phyloP scores from a whole-genome alignment of 1,284 basidiomycete genomes.

The Xerocomus minutiporus region DNA sequence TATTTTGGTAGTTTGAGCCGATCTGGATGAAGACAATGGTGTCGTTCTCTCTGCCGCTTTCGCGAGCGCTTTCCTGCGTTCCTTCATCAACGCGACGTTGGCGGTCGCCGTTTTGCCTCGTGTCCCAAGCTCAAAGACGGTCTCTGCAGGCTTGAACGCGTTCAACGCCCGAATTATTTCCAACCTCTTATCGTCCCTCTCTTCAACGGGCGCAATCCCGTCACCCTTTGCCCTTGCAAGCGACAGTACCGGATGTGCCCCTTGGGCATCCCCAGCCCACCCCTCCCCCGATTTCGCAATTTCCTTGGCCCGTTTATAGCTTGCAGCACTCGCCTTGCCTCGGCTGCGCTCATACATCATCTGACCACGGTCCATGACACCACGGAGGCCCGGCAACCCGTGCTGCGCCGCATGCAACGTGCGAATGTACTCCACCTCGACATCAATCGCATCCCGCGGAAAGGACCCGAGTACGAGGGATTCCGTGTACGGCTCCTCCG shows the following conservation, averaged over 20 bases:
- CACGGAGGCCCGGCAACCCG: constrained; percentile 68
- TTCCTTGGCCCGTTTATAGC: constrained; percentile 86
- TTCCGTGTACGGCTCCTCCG: constrained; percentile 62
- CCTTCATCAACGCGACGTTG: constrained; percentile 81
- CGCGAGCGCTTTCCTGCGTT: constrained; percentile 73
- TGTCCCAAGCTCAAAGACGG: constrained; percentile 86
- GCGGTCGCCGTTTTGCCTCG: constrained; percentile 62
- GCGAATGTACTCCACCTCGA: constrained; percentile 80
- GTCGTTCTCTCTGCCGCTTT: constrained; percentile 54
- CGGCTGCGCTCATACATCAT: constrained; percentile 93
- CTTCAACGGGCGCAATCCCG: constrained; percentile 17
- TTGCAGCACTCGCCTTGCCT: constrained; percentile 82
- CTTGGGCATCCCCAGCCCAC: constrained; percentile 65
- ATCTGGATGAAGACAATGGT: constrained; percentile 33
- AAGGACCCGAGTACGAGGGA: constrained; percentile 80
- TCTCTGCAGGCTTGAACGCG: constrained; percentile 83
- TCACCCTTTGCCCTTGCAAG: constrained; percentile 32
- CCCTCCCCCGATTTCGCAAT: constrained; percentile 68
- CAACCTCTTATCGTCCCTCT: constrained; percentile 55
- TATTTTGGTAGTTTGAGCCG: constrained; percentile 37
- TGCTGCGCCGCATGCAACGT: constrained; percentile 66
- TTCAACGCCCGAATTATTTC: constrained; percentile 74
- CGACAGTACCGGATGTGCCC: constrained; percentile 65
- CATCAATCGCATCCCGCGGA: constrained; percentile 75
- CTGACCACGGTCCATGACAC: constrained; percentile 88